A percentile compares a stretch with the other conserved stretches of the same genome.
Conservation (phyloP, 495 filamentous ascomycete genomes). For the Aspergillus indologenus region DNA sequence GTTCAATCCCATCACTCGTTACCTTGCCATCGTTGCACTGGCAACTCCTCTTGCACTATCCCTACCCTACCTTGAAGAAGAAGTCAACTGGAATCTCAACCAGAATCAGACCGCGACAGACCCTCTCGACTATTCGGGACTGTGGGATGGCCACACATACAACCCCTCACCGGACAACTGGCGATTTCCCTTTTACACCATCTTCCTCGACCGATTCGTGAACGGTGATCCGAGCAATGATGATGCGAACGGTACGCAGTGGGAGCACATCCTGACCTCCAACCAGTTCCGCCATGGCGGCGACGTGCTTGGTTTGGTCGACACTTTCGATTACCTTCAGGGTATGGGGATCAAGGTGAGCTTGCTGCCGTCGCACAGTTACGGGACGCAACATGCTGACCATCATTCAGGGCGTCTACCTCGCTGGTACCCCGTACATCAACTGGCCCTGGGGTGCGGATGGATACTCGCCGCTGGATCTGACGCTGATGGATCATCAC, state of each 20-base stretch:
- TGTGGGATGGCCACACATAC: constrained; percentile 46
- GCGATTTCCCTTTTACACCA: constrained; percentile 68
- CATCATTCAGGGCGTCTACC: constrained; percentile 53
- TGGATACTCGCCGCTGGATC: constrained; percentile 62
- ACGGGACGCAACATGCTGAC: background rate
- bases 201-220: constrained; percentile 66
- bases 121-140: constrained; percentile 55
- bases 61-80: background rate
- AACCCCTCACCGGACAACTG: constrained; percentile 61
- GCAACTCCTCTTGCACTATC: background rate
- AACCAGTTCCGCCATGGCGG: constrained; percentile 73
- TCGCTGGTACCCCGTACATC: constrained; percentile 64
- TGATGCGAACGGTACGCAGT: constrained; percentile 62
- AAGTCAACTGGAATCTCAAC: constrained; percentile 56
- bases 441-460: constrained; percentile 68
- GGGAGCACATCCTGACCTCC: constrained; percentile 62
- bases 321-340: constrained; percentile 67
- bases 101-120: constrained; percentile 51
- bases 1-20: background rate
- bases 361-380: background rate
- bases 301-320: constrained; percentile 60
- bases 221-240: constrained; percentile 70
- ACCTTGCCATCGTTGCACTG: background rate
- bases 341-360: constrained; percentile 68
- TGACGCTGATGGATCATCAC: constrained; percentile 66